Percentiles rank a stretch among this genome's conserved stretches.
These are phyloP conservation scores for Nothomitra cinnamomea DNA, from an alignment of 2,329 filamentous ascomycete species.

Conservation along the genomic window DNA sequence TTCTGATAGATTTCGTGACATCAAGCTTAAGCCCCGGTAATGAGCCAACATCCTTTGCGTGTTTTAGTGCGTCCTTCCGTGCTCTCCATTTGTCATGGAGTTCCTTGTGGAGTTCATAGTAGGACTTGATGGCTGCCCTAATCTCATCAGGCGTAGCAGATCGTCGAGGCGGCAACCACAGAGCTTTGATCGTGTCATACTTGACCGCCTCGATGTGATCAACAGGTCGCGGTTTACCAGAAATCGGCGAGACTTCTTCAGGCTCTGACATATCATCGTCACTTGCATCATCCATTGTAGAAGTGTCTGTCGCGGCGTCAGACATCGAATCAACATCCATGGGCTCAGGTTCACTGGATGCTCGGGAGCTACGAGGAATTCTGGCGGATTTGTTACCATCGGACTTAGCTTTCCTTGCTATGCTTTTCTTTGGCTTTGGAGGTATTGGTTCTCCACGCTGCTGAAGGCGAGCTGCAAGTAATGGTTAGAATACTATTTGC, in stretches of 20 bases:
- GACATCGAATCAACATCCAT: neutral
- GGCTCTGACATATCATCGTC: neutral
- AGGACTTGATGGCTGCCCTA: neutral
- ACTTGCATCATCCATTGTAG: neutral
- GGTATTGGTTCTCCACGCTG: too few relatives aligned
- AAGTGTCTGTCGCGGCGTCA: neutral
- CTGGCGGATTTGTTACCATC: neutral
- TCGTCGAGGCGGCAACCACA: neutral
- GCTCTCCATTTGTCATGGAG: constrained; percentile 2
- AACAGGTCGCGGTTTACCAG: neutral
- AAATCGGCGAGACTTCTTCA: neutral
- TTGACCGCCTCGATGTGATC: neutral
- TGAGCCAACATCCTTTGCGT: neutral
- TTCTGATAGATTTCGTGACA: neutral
- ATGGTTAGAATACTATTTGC: too few relatives aligned
- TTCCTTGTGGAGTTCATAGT: neutral
- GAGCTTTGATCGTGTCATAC: constrained; percentile 1
- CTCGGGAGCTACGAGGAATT: neutral
- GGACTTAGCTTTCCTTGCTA: neutral
- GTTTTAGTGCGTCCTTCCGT: neutral
- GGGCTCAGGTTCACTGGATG: neutral
- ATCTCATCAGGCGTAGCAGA: constrained; percentile 3
- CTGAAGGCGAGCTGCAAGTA: too few relatives aligned
- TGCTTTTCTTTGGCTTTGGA: neutral
- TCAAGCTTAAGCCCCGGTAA: neutral